Evolutionary conservation across 169 alveolate species (phyloP).

Genomic region (Prorocentrum cordatum): DNA sequence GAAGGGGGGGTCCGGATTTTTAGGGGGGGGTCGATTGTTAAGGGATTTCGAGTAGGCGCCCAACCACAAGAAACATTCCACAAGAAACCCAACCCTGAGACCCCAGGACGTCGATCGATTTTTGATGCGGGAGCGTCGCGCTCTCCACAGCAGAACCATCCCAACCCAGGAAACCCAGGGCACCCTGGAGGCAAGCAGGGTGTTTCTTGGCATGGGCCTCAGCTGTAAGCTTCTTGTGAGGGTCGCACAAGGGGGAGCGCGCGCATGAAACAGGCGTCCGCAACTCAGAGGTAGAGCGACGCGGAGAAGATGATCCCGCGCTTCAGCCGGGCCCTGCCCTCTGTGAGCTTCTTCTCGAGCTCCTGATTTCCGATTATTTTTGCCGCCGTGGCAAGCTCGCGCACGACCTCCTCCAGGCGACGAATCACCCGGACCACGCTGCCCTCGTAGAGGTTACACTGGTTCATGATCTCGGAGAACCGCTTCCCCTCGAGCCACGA

Average conservation of each 20-base stretch:
- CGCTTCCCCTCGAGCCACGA: conserved; percentile 95
- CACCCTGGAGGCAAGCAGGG: too few species aligned
- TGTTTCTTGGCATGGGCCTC: too few species aligned
- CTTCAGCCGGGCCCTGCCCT: conserved; percentile 82
- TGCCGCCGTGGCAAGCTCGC: conserved; percentile 93
- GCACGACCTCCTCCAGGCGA: conserved; percentile 95
- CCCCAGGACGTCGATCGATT: too few species aligned
- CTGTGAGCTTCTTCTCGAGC: conserved; percentile 79
- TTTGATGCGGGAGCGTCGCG: too few species aligned
- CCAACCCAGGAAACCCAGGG: too few species aligned
- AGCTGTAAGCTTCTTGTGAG: too few species aligned
- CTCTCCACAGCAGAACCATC: too few species aligned
- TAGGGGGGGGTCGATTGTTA: too few species aligned
- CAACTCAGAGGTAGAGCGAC: conserved; percentile 83
- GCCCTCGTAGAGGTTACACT: conserved; percentile 95
- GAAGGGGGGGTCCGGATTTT: too few species aligned
- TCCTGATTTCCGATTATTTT: conserved; percentile 92
- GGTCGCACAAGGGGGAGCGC: background rate
- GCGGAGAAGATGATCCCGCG: conserved; percentile 99
- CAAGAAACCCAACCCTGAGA: too few species aligned
- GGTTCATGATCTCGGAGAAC: conserved; percentile 87
- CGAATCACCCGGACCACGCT: conserved; percentile 70
- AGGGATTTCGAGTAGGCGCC: too few species aligned
- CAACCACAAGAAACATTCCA: too few species aligned
- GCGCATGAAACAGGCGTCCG: background rate